Evolutionary conservation across 2,329 filamentous ascomycete species (phyloP).

Genomic region (Verticillium nubilum): DNA sequence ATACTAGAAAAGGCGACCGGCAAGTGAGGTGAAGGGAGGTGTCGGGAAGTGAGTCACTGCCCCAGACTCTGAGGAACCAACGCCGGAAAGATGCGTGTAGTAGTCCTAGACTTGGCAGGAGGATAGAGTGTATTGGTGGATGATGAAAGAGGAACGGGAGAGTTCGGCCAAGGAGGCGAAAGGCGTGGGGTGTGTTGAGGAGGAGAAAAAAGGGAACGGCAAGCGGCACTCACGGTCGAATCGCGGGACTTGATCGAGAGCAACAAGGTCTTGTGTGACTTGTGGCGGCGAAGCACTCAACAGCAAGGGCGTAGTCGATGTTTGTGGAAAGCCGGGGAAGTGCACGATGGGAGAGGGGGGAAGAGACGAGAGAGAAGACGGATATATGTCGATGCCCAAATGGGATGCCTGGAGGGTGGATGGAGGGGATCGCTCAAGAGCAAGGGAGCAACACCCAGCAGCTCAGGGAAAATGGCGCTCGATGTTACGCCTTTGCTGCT

Average conservation of each 20-base stretch:
- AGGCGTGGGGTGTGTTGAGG: not conserved
- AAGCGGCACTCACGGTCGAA: not conserved
- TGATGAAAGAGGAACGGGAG: slow-evolving; percentile 4
- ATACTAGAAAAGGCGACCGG: slow-evolving; percentile 5
- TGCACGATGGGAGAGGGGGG: no score
- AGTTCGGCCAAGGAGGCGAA: not conserved
- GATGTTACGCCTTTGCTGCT: not conserved
- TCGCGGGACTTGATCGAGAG: not conserved
- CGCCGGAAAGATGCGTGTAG: not conserved
- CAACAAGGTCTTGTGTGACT: not conserved
- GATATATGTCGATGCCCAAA: not conserved
- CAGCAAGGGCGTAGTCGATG: not conserved
- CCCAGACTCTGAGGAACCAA: not conserved
- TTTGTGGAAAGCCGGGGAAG: not conserved
- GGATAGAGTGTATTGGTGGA: not conserved
- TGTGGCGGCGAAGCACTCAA: not conserved
- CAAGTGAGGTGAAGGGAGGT: slow-evolving; percentile 15
- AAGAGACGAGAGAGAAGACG: not conserved
- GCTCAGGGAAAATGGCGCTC: not conserved
- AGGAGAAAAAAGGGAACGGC: slow-evolving; percentile 1
- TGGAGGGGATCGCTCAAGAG: not conserved
- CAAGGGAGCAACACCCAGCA: not conserved
- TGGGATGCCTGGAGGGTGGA: not conserved
- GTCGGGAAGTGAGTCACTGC: slow-evolving; percentile 24
- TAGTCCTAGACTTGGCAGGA: not conserved